A percentile compares a stretch with the other conserved stretches of the same genome.
phyloP scores from a whole-genome alignment of 768 basidiomycete genomes.

The Brasilioporus rufonigricans region DNA sequence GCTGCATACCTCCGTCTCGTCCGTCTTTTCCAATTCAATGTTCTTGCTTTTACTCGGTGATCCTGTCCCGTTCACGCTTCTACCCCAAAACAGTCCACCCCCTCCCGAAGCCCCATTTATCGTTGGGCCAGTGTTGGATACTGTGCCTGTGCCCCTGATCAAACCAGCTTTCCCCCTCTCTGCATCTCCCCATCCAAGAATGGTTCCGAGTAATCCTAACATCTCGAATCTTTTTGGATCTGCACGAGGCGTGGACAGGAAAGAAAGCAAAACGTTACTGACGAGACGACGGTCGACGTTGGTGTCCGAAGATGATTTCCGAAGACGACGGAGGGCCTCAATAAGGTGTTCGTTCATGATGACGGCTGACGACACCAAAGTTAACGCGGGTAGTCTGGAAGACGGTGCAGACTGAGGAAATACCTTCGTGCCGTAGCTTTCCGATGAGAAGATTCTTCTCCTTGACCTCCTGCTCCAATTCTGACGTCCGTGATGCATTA shows the following conservation, averaged over 20 bases:
- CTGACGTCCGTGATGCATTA: constrained; percentile 62
- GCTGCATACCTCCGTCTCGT: constrained; percentile 73
- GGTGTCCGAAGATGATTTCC: constrained; percentile 76
- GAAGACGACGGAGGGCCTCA: constrained; percentile 92
- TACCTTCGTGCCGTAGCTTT: constrained; percentile 94
- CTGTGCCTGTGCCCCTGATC: constrained; percentile 40
- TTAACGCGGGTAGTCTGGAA: constrained; percentile 1
- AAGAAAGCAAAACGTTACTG: constrained; percentile 89
- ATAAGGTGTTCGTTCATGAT: constrained; percentile 98
- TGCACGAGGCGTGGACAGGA: constrained; percentile 84
- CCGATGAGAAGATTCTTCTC: constrained; percentile 95
- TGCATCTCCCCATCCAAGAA: constrained; percentile 89
- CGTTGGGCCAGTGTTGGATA: constrained; percentile 40
- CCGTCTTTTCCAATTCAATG: constrained; percentile 70
- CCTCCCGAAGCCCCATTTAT: constrained; percentile 18
- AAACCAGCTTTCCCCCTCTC: constrained; percentile 88
- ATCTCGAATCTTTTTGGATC: constrained; percentile 98
- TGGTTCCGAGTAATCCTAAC: constrained; percentile 81
- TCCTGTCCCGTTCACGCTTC: constrained; percentile 17
- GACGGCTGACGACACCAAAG: constrained; percentile 56
- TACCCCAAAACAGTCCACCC: constrained; percentile 23
- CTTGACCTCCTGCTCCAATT: constrained; percentile 87
- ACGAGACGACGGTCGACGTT: constrained; percentile 94
- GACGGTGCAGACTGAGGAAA: constrained; percentile 12
- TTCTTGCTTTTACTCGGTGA: constrained; percentile 37